phyloP scores from a whole-genome alignment of 495 filamentous ascomycete genomes.

The Lentithecium fluviatile region DNA sequence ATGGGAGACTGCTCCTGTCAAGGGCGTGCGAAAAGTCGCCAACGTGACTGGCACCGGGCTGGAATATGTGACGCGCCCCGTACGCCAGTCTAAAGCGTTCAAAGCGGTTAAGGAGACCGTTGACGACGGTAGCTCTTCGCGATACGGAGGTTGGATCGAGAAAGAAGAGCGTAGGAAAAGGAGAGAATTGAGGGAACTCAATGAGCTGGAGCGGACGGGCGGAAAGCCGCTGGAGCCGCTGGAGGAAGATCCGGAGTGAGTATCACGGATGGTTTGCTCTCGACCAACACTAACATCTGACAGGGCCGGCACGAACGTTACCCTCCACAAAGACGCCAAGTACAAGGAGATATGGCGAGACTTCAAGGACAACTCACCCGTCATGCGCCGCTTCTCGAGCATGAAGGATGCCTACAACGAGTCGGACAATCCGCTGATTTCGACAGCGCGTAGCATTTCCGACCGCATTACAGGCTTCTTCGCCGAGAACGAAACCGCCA shows the following conservation, averaged over 20 bases:
- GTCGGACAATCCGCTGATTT: conserved; percentile 93
- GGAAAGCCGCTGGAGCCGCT: conserved; percentile 53
- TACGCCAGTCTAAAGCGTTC: conserved; percentile 89
- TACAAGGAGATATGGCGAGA: conserved; percentile 95
- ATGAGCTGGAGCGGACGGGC: conserved; percentile 55
- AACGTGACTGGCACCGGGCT: conserved; percentile 79
- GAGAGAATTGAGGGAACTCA: conserved; percentile 69
- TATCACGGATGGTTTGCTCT: conserved; percentile 15
- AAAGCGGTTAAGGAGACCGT: conserved; percentile 93
- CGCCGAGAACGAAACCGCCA: conserved; percentile 95
- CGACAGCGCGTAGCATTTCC: conserved; percentile 87
- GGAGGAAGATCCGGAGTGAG: conserved; percentile 85
- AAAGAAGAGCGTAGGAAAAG: conserved; percentile 84
- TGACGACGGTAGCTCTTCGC: conserved; percentile 92
- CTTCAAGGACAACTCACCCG: conserved; percentile 80
- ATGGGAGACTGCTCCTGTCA: conserved; percentile 91
- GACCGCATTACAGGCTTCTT: conserved; percentile 94
- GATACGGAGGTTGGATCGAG: conserved; percentile 94
- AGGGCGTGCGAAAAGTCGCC: conserved; percentile 85
- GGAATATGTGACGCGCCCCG: conserved; percentile 89
- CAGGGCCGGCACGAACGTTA: conserved; percentile 91
- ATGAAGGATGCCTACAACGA: conserved; percentile 85
- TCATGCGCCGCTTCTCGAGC: conserved; percentile 86
- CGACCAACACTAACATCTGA: conserved; percentile 15
- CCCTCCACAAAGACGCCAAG: conserved; percentile 90